Evolutionary conservation across 805 yeast species (phyloP).

Genomic region (Yamadazyma takamatsuzukensis): DNA sequence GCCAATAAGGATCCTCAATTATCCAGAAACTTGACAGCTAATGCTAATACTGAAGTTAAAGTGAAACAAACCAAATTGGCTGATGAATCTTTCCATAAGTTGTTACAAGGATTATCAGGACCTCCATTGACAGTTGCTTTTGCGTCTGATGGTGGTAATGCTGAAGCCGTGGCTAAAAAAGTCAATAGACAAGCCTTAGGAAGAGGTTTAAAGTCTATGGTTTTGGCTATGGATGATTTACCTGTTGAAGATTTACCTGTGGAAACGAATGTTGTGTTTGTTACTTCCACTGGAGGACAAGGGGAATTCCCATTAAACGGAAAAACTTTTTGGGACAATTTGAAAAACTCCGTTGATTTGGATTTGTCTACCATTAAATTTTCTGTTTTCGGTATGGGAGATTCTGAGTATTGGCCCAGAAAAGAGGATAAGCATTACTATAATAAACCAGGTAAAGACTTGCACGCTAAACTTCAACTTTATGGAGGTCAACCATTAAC

Average conservation of each 20-base stretch:
- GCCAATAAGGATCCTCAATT: slow-evolving; percentile 69
- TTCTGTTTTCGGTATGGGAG: slow-evolving; percentile 77
- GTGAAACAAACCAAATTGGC: slow-evolving; percentile 63
- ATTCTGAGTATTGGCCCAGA: slow-evolving; percentile 92
- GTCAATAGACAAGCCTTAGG: slow-evolving; percentile 74
- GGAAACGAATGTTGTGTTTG: slow-evolving; percentile 65
- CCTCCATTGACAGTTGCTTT: slow-evolving; percentile 85
- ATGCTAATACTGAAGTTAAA: slow-evolving; percentile 57
- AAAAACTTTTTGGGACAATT: slow-evolving; percentile 68
- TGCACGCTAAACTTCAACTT: slow-evolving; percentile 58
- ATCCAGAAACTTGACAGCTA: slow-evolving; percentile 65
- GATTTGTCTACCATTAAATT: slow-evolving; percentile 58
- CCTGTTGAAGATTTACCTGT: slow-evolving; percentile 69
- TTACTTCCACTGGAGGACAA: slow-evolving; percentile 78
- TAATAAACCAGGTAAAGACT: slow-evolving; percentile 83
- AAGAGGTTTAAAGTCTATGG: slow-evolving; percentile 69
- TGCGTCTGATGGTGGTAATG: slow-evolving; percentile 93
- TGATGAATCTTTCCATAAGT: slow-evolving; percentile 68
- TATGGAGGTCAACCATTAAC: slow-evolving; percentile 73
- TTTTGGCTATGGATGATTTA: slow-evolving; percentile 66
- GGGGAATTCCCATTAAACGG: slow-evolving; percentile 87
- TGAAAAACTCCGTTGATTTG: slow-evolving; percentile 57
- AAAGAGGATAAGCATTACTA: slow-evolving; percentile 91
- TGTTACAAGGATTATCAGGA: slow-evolving; percentile 84
- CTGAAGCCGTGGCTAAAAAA: slow-evolving; percentile 76